These are phyloP conservation scores for Corinectria fuckeliana DNA, from an alignment of 2,329 filamentous ascomycete genomes.

Conservation along the genomic window DNA sequence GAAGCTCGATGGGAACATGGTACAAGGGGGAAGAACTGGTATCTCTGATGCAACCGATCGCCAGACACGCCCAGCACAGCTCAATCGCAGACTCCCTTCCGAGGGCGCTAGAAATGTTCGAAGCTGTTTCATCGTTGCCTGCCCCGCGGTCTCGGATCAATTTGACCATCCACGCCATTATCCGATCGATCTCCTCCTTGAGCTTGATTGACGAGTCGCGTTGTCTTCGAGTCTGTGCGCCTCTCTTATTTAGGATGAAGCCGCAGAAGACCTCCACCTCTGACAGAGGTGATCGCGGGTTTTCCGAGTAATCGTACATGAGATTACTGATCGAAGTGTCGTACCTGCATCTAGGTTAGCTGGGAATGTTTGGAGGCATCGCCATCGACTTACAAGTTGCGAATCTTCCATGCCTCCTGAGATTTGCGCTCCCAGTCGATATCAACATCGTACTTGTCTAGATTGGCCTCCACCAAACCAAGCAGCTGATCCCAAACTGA, in stretches of 20 bases:
- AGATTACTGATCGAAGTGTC: constrained; percentile 50
- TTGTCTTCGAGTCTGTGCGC: constrained; percentile 56
- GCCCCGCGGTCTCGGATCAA: constrained; percentile 37
- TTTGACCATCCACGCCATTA: constrained; percentile 49
- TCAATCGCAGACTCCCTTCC: constrained; percentile 40
- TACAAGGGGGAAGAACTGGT: constrained; percentile 6
- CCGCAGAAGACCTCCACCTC: constrained; percentile 64
- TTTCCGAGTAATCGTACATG: constrained; percentile 49
- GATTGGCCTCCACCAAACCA: constrained; percentile 25
- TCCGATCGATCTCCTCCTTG: constrained; percentile 57
- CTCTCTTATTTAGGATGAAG: constrained; percentile 59
- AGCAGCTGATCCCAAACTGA: constrained; percentile 55
- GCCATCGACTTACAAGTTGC: constrained; percentile 54
- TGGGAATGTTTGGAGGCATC: constrained; percentile 30
- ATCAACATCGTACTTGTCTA: constrained; percentile 27
- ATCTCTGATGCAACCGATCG: constrained; percentile 33
- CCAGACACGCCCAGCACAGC: constrained; percentile 45
- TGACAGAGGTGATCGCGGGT: constrained; percentile 50
- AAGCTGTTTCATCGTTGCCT: constrained; percentile 19
- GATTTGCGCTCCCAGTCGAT: constrained; percentile 45
- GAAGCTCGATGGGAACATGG: constrained; percentile 29
- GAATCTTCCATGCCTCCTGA: constrained; percentile 52
- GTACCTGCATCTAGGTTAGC: constrained; percentile 48
- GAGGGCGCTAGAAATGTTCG: constrained; percentile 1
- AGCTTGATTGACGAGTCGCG: constrained; percentile 59